phyloP scores from a whole-genome alignment of 345 rosid genomes.

The Cardiospermum halicacabum region DNA sequence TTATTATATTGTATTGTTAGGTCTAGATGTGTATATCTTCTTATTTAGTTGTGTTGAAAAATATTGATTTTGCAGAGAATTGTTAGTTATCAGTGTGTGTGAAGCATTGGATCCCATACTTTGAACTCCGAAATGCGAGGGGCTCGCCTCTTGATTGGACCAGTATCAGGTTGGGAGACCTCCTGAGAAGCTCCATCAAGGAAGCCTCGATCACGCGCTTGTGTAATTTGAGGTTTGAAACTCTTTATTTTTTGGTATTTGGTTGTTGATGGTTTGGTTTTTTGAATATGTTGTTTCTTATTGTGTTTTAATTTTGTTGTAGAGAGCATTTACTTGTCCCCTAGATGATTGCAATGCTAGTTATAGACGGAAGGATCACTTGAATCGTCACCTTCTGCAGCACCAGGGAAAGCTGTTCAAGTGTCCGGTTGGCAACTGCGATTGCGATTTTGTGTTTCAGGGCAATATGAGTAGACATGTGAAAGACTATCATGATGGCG shows the following conservation, averaged over 20 bases:
- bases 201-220: slow-evolving; percentile 77
- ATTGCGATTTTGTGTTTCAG: slow-evolving; percentile 36
- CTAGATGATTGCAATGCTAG: slow-evolving; percentile 63
- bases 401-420: slow-evolving; percentile 75
- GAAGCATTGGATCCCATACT: slow-evolving; percentile 98
- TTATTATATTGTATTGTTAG: not conserved
- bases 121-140: slow-evolving; percentile 99
- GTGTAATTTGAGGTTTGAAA: slow-evolving; percentile 40
- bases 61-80: slow-evolving; percentile 43
- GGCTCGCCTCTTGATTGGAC: slow-evolving; percentile 79
- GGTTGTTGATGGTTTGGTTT: too few species aligned
- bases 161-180: slow-evolving; percentile 99
- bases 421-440: slow-evolving; percentile 60
- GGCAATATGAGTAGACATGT: slow-evolving; percentile 65
- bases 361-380: slow-evolving; percentile 88
- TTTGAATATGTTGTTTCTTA: not conserved
- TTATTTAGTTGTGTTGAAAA: not conserved
- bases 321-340: slow-evolving; percentile 73
- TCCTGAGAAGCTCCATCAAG: slow-evolving; percentile 99
- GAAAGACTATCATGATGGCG: slow-evolving; percentile 44
- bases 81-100: slow-evolving; percentile 37
- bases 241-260: not conserved
- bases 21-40: not conserved
- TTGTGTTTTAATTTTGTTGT: slow-evolving; percentile 5
- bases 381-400: slow-evolving; percentile 64